phyloP scores from a whole-genome alignment of 495 filamentous ascomycete species.

The Aspergillus nidulans region DNA sequence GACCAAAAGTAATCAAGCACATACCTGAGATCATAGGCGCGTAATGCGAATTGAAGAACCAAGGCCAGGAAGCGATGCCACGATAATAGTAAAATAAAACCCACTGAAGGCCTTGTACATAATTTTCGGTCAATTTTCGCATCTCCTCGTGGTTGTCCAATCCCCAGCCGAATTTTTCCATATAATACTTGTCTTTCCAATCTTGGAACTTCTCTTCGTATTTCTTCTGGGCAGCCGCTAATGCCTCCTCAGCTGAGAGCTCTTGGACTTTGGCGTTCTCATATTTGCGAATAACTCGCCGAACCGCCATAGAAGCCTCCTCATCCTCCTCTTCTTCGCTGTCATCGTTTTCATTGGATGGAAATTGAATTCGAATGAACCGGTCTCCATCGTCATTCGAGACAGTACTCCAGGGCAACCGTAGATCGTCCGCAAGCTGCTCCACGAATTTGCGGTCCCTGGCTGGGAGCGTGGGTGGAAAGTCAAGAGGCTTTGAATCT shows the following conservation, averaged over 20 bases:
- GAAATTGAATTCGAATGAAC: conserved; percentile 71
- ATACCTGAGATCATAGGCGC: conserved; percentile 90
- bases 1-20: conserved; percentile 8
- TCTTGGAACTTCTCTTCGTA: conserved; percentile 82
- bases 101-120: conserved; percentile 97
- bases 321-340: conserved; percentile 73
- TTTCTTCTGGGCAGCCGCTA: conserved; percentile 68
- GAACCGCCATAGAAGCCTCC: conserved; percentile 76
- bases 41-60: conserved; percentile 97
- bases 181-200: conserved; percentile 94
- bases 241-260: conserved; percentile 69
- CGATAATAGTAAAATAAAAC: conserved; percentile 97
- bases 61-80: conserved; percentile 96
- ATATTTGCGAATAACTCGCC: conserved; percentile 81
- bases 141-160: conserved; percentile 77
- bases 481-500: conserved; percentile 54
- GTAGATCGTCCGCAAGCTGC: conserved; percentile 76
- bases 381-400: conserved; percentile 74
- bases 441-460: conserved; percentile 89
- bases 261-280: conserved; percentile 86
- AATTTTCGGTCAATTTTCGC: conserved; percentile 84
- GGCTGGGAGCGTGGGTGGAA: conserved; percentile 71
- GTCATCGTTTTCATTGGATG: conserved; percentile 50
- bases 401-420: conserved; percentile 75
- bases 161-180: conserved; percentile 86